Base-by-base conservation (phyloP, 768 basidiomycete genomes). In the Tulasnella sp. region DNA sequence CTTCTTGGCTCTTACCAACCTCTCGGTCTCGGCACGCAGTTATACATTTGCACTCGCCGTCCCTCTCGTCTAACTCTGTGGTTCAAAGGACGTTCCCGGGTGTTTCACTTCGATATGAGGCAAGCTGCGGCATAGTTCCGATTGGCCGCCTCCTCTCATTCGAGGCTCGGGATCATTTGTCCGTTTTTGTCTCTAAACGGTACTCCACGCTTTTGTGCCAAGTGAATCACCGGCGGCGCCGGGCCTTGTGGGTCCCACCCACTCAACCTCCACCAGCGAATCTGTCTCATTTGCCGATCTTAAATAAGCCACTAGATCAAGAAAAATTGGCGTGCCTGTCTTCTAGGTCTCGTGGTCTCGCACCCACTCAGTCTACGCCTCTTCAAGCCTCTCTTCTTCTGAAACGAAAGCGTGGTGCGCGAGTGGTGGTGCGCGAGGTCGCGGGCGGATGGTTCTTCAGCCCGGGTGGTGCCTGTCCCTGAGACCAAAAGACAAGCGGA, bases 211-310 rank as follows among this genome's bases (percentile, higher is more conserved):
- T 51, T 51, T n/a, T n/a, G n/a, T n/a, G 51, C 4, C 51, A 20
- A 51, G n/a, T 51, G 51, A 51, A 51, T 67, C 61, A 67, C 61
- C 61, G 61, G 61, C 26, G 61, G 2, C 61, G 61, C 61, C 61
- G 61, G 61, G 23, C 51, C 51, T 51, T 51, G 51, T 51, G 51
- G 51, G 23, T 20, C 51, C 51, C 51, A n/a, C 61, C 61, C 61
- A 35, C 61, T 35, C 61, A 32, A 32, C 61, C 61, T 26, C 61
- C 61, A 67, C 61, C 61, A 67, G 61, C 61, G 61, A 67, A 67
- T 67, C 23, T 67, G 61, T 67, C 61, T 67, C 15, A 16, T 29
- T 26, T 57, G 29, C 61, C 61, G 61, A 67, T 67, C 61, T 29
- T 3, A 67, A 35, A 35, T 11, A 67, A 67, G 61, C 61, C 61